Conservation (phyloP, 371 early-diverging fungal genomes). For the Mortierella sp. region DNA sequence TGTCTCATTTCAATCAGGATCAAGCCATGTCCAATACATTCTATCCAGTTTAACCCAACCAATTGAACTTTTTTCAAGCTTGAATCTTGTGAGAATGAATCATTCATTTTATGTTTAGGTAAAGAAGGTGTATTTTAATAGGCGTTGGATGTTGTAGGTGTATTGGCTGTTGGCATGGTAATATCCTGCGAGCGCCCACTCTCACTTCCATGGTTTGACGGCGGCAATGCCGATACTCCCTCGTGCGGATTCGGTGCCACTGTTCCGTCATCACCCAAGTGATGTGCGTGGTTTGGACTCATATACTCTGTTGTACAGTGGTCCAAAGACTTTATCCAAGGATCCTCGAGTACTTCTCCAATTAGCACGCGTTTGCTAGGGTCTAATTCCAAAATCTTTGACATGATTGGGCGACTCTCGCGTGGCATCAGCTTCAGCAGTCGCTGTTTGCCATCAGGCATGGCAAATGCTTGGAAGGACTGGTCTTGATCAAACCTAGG, state of each 20-base stretch:
- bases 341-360: slow-evolving; percentile 60
- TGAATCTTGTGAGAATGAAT: no score
- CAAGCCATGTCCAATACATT: no score
- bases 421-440: slow-evolving; percentile 64
- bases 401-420: slow-evolving; percentile 61
- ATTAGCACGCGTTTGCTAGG: slow-evolving; percentile 64
- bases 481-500: slow-evolving; percentile 70
- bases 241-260: slow-evolving; percentile 35
- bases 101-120: background rate
- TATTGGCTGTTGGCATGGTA: background rate
- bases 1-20: no score
- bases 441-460: slow-evolving; percentile 58
- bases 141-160: background rate
- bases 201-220: slow-evolving; percentile 43
- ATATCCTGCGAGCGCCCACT: slow-evolving; percentile 27
- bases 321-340: slow-evolving; percentile 67
- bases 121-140: background rate
- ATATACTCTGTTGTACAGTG: slow-evolving; percentile 60
- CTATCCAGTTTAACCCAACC: no score
- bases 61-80: no score
- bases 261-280: slow-evolving; percentile 53
- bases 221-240: slow-evolving; percentile 27
- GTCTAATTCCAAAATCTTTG: slow-evolving; percentile 63
- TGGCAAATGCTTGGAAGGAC: slow-evolving; percentile 65
- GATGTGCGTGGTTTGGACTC: slow-evolving; percentile 58